A percentile compares a stretch with the other conserved stretches of the same genome.
These are phyloP conservation scores for Phoma sp. DNA, from an alignment of 2,329 filamentous ascomycete species.

Conservation along the genomic window DNA sequence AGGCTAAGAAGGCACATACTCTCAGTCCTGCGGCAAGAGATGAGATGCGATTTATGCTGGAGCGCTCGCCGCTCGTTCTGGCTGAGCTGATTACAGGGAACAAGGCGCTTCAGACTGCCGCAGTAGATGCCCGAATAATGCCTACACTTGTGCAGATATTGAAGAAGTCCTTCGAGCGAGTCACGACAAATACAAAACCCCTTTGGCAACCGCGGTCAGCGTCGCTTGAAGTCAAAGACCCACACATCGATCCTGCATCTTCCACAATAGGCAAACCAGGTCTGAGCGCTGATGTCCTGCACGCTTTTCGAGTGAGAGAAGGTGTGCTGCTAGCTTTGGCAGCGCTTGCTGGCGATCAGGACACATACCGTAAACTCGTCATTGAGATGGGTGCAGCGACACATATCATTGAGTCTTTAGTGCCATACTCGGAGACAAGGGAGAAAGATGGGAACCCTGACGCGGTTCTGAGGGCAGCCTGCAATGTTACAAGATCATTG, in stretches of 20 bases:
- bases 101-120: conserved; percentile 78
- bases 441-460: conserved; percentile 74
- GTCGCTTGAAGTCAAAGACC: conserved; percentile 31
- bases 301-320: conserved; percentile 78
- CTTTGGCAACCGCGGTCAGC: conserved; percentile 60
- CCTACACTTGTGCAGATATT: conserved; percentile 67
- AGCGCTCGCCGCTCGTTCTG: conserved; percentile 73
- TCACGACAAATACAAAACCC: conserved; percentile 55
- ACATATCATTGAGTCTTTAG: conserved; percentile 84
- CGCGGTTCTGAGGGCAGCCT: conserved; percentile 82
- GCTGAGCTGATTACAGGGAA: conserved; percentile 80
- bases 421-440: conserved; percentile 58
- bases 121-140: conserved; percentile 72
- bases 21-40: conserved; percentile 55
- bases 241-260: conserved; percentile 39
- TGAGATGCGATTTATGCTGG: conserved; percentile 38
- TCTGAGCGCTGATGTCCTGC: conserved; percentile 60
- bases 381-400: conserved; percentile 81
- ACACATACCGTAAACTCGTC: conserved; percentile 81
- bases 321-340: conserved; percentile 78
- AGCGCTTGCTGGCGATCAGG: conserved; percentile 80
- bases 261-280: conserved; percentile 41
- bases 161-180: conserved; percentile 69
- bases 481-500: conserved; percentile 78
- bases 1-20: conserved; percentile 28